phyloP scores from a whole-genome alignment of 257 asterid species.

The Perilla frutescens region DNA sequence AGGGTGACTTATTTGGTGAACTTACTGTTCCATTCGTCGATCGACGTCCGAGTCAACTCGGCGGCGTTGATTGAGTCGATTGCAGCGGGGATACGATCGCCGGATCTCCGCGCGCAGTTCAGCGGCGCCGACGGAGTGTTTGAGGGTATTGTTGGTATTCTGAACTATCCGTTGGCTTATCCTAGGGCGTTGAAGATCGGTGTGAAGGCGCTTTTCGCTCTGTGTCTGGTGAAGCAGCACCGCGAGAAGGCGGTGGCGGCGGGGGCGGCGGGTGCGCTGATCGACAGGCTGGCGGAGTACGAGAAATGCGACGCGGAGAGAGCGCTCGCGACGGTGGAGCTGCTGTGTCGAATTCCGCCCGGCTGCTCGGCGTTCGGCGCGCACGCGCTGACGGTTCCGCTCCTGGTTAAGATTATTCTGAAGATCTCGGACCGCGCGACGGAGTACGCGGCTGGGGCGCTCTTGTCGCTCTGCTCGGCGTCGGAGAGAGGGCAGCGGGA shows the following conservation, averaged over 20 bases:
- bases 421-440: constrained; percentile 92
- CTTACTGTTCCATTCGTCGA: constrained; percentile 74
- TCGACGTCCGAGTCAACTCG: constrained; percentile 87
- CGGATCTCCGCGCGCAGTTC: constrained; percentile 78
- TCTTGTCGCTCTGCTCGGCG: constrained; percentile 77
- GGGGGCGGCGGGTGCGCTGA: constrained; percentile 78
- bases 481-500: constrained; percentile 68
- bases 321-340: constrained; percentile 94
- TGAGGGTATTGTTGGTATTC: constrained; percentile 71
- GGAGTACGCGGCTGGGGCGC: constrained; percentile 95
- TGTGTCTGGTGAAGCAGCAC: constrained; percentile 85
- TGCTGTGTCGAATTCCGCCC: constrained; percentile 75
- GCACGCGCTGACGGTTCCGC: constrained; percentile 85
- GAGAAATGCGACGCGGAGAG: constrained; percentile 95
- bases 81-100: constrained; percentile 69
- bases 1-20: constrained; percentile 66
- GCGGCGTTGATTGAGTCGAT: constrained; percentile 82
- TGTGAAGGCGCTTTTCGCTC: constrained; percentile 79
- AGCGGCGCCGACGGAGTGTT: constrained; percentile 71
- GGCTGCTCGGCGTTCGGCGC: constrained; percentile 77
- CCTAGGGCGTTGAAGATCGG: constrained; percentile 85
- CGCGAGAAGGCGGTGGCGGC: constrained; percentile 81
- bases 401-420: constrained; percentile 73
- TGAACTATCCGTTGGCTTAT: constrained; percentile 64
- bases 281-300: constrained; percentile 65